These are phyloP conservation scores for Diaporthe velutina DNA, from an alignment of 2,329 filamentous ascomycete species.

Conservation along the genomic window DNA sequence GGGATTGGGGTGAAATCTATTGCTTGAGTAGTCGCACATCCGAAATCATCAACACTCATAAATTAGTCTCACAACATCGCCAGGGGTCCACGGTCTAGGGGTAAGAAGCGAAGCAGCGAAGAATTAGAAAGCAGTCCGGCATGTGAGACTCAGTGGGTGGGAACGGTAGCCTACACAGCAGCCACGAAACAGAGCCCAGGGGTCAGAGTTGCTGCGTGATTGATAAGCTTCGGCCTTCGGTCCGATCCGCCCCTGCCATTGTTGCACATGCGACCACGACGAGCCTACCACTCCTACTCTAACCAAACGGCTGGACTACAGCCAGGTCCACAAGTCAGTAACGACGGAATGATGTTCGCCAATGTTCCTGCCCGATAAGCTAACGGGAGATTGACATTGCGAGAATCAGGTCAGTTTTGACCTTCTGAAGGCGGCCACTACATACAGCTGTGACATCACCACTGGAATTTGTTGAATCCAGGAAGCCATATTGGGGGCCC, in stretches of 20 bases:
- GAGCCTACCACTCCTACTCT: background rate
- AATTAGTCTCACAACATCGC: background rate
- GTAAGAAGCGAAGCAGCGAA: background rate
- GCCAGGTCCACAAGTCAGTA: background rate
- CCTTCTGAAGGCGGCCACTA: background rate
- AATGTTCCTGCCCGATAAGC: too few species aligned
- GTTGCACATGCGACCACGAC: background rate
- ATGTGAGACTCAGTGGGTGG: background rate
- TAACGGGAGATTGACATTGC: too few species aligned
- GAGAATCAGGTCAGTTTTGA: background rate
- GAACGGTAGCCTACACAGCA: background rate
- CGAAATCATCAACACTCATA: background rate
- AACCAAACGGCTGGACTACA: background rate
- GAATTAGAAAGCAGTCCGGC: background rate
- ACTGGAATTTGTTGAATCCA: too few species aligned
- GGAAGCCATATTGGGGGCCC: too few species aligned
- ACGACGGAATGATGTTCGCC: background rate
- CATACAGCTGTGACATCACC: slow-evolving; percentile 31
- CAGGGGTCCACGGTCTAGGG: too few species aligned
- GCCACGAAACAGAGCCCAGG: background rate
- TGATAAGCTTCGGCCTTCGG: slow-evolving; percentile 28
- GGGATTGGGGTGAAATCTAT: background rate
- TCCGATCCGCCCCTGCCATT: background rate
- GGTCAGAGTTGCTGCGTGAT: background rate
- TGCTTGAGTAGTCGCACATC: background rate